Percentiles rank a stretch among this genome's conserved stretches.
These are phyloP conservation scores for Vitellaria paradoxa DNA, from an alignment of 179 eudicot species.

Conservation along the genomic window DNA sequence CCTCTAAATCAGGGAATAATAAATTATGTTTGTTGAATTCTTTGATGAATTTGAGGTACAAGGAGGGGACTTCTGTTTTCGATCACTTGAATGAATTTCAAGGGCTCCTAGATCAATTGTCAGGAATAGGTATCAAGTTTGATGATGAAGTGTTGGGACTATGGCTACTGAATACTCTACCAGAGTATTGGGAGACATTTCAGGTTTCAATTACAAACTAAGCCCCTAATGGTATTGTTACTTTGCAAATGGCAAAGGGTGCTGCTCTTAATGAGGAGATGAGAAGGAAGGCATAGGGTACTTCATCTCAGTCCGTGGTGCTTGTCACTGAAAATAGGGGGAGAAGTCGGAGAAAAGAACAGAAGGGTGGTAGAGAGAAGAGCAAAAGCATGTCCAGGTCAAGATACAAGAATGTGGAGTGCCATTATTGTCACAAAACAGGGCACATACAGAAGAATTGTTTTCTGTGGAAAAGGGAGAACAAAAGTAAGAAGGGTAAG, in stretches of 20 bases:
- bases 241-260: background rate
- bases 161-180: slow-evolving; percentile 14
- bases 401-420: background rate
- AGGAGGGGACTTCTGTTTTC: background rate
- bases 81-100: background rate
- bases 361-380: background rate
- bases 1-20: background rate
- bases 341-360: background rate
- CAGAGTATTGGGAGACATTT: slow-evolving; percentile 25
- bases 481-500: background rate
- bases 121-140: slow-evolving; percentile 19
- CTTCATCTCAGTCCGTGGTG: background rate
- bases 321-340: background rate
- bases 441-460: background rate
- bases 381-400: background rate
- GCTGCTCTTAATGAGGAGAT: background rate
- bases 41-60: background rate
- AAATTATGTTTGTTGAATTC: background rate
- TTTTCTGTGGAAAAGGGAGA: background rate
- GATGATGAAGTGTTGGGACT: slow-evolving; percentile 19
- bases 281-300: background rate
- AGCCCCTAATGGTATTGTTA: background rate
- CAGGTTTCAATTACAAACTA: slow-evolving; percentile 10
- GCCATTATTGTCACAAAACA: background rate
- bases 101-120: background rate